These are phyloP conservation scores for Bretschneidera sinensis DNA, from an alignment of 345 rosid species.

Conservation along the genomic window DNA sequence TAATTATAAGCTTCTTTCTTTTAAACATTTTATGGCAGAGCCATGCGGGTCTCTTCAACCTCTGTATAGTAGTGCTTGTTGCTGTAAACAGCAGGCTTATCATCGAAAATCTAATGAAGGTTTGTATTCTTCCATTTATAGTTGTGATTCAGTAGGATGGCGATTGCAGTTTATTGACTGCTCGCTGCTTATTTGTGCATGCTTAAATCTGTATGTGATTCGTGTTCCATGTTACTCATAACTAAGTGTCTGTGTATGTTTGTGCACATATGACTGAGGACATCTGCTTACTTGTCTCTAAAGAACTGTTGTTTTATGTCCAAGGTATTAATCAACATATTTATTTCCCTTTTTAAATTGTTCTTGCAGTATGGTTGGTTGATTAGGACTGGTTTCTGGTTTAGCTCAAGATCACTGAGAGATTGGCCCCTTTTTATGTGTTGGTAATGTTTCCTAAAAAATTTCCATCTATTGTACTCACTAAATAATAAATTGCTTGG, in stretches of 20 bases:
- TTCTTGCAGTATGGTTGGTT: constrained; percentile 91
- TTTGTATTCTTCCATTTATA: constrained; percentile 15
- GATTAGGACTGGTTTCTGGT: constrained; percentile 88
- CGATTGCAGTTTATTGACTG: neutral
- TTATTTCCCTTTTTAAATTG: constrained; percentile 1
- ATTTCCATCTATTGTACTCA: constrained; percentile 1
- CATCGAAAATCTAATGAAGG: constrained; percentile 95
- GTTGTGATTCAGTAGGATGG: neutral
- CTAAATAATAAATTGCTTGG: neutral
- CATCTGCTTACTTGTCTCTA: too few relatives aligned
- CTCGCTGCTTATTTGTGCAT: constrained; percentile 2
- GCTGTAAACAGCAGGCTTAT: constrained; percentile 98
- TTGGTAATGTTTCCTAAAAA: constrained; percentile 48
- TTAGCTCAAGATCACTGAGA: constrained; percentile 75
- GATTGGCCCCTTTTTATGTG: constrained; percentile 99
- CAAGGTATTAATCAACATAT: neutral
- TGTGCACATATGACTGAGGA: too few relatives aligned
- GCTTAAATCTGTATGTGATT: too few relatives aligned
- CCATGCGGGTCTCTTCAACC: constrained; percentile 96
- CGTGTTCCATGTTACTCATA: neutral
- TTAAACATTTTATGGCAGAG: constrained; percentile 60
- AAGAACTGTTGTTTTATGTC: constrained; percentile 1
- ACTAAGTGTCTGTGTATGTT: too few relatives aligned
- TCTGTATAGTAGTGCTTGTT: constrained; percentile 91
- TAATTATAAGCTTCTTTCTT: neutral